A percentile compares a stretch with the other conserved stretches of the same genome.
Conservation (phyloP, 2,329 filamentous ascomycete genomes). For the Talaromyces sp. region DNA sequence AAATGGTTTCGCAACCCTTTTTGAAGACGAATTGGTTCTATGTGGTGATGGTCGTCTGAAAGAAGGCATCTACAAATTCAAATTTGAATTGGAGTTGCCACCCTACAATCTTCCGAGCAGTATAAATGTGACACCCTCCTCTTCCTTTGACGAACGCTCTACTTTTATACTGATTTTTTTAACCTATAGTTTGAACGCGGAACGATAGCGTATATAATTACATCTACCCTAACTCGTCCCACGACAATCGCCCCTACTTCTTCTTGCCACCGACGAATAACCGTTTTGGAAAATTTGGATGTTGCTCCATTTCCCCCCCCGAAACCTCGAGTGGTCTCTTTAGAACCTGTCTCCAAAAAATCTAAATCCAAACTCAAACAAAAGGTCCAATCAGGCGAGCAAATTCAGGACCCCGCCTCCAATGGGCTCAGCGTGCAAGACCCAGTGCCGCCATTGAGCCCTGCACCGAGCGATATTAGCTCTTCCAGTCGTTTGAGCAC, state of each 20-base stretch:
- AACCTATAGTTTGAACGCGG: slow-evolving; percentile 79
- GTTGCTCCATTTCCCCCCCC: slow-evolving; percentile 70
- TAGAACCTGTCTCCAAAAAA: slow-evolving; percentile 78
- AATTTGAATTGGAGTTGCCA: slow-evolving; percentile 60
- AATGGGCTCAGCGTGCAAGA: slow-evolving; percentile 27
- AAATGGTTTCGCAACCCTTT: slow-evolving; percentile 60
- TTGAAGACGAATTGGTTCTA: slow-evolving; percentile 61
- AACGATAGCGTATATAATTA: slow-evolving; percentile 85
- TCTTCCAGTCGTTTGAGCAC: slow-evolving; percentile 66
- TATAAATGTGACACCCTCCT: slow-evolving; percentile 70
- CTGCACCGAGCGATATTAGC: slow-evolving; percentile 63
- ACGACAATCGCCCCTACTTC: slow-evolving; percentile 77
- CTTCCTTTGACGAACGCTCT: neutral
- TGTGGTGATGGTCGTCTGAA: slow-evolving; percentile 61
- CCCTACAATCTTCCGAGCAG: slow-evolving; percentile 67
- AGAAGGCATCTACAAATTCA: slow-evolving; percentile 63
- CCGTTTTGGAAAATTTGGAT: slow-evolving; percentile 77
- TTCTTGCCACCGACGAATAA: slow-evolving; percentile 75
- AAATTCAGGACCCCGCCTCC: slow-evolving; percentile 42
- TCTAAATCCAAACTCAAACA: slow-evolving; percentile 54
- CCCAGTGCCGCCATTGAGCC: slow-evolving; percentile 40
- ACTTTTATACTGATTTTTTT: slow-evolving; percentile 6
- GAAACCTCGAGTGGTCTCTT: slow-evolving; percentile 74
- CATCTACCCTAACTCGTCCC: slow-evolving; percentile 82
- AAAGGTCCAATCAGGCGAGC: slow-evolving; percentile 42